A percentile compares a stretch with the other conserved stretches of the same genome.
These are phyloP conservation scores for Brassica incana DNA, from an alignment of 345 rosid genomes.

Conservation along the genomic window DNA sequence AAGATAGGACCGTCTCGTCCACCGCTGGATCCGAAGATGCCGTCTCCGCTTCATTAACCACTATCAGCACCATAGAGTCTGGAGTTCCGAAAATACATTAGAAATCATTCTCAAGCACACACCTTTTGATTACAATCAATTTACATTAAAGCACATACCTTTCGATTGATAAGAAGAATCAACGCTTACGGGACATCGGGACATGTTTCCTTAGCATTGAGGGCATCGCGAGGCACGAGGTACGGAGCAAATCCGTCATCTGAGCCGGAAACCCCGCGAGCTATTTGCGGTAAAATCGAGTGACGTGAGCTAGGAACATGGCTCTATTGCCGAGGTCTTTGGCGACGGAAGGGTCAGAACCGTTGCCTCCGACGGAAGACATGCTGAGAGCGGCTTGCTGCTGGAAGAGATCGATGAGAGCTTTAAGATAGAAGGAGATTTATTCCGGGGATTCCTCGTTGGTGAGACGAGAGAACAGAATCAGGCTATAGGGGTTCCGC, in stretches of 20 bases:
- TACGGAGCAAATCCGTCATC: slow-evolving; percentile 63
- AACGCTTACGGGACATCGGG: slow-evolving; percentile 59
- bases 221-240: slow-evolving; percentile 60
- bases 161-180: slow-evolving; percentile 65
- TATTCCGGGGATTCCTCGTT: too few species aligned
- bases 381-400: too few species aligned
- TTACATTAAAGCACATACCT: slow-evolving; percentile 41
- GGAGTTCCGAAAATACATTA: too few species aligned
- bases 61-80: too few species aligned
- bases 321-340: slow-evolving; percentile 81
- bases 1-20: too few species aligned
- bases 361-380: too few species aligned
- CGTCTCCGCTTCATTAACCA: too few species aligned
- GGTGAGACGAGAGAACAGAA: too few species aligned
- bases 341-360: slow-evolving; percentile 48
- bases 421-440: too few species aligned
- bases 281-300: slow-evolving; percentile 71
- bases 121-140: neutral
- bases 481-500: too few species aligned
- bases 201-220: slow-evolving; percentile 69
- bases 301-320: slow-evolving; percentile 76
- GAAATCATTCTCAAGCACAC: neutral
- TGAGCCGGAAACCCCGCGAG: slow-evolving; percentile 61
- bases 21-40: too few species aligned
- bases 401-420: too few species aligned